Base-by-base conservation (phyloP, 2,329 filamentous ascomycete species). In the Incumbomyces delicatus region DNA sequence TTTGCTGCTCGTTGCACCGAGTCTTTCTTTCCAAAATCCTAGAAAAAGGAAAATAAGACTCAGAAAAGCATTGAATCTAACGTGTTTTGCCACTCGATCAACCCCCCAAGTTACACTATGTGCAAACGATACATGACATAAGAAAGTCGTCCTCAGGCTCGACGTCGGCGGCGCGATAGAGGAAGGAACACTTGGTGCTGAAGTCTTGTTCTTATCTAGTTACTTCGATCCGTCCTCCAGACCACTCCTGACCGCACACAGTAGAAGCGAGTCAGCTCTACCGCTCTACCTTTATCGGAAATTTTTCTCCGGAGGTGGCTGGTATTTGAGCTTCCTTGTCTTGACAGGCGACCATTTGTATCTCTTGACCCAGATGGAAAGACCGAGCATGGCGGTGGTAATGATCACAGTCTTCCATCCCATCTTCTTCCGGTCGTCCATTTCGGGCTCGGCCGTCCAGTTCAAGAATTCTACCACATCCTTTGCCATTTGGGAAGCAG, bases 381-480 rank as follows among this genome's bases (percentile, higher is more conserved):
- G 63, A 48, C 87, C 87, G 65, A 87, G 85, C 54, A 98, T 75
- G 52, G 83, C 79, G 52, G 83, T 77, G 46, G 81, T 80, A 57
- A 95, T 79, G 57, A 85, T 81, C 60, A 98, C 69, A 46, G 94
- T 86, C 82, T 98, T 96, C 79, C 94, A 81, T 62, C 92, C 92
- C 92, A 96, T 98, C 76, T 88, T 92, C 85, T 98, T 98, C 66
- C 92, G 85, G 66, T 95, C 83, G 65, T 98, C 92, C 88, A 95
- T 95, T 77, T 98, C 92, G 41, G 92, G 92, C 76, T 98, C 92
- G 49, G 92, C 89, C 46, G 92, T 78, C 92, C 92, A 98, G 83
- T 98, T 96, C 65, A 98, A 78, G 76, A 98, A 98, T 73, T 98
- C 92, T 51, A 85, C 82, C 51, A 98, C 92, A 61, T 98, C 92